Percentiles rank a stretch among this genome's conserved stretches.
phyloP scores from a whole-genome alignment of 495 filamentous ascomycete species.

The Neurospora sp. region DNA sequence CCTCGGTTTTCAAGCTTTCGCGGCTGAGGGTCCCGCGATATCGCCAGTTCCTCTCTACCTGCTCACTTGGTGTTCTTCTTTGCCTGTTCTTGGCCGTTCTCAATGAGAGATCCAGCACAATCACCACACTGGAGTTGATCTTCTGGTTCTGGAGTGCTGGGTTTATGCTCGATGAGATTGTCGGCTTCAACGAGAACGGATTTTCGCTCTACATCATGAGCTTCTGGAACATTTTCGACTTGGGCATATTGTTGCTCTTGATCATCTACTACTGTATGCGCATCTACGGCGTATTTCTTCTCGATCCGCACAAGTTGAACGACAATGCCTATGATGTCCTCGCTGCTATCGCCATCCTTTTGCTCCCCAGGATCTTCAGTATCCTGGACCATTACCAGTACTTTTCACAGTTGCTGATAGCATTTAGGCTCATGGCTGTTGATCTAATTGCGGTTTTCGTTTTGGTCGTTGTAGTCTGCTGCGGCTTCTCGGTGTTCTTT shows the following conservation, averaged over 20 bases:
- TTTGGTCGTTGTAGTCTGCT: constrained; percentile 74
- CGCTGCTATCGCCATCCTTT: constrained; percentile 75
- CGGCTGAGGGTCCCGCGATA: constrained; percentile 83
- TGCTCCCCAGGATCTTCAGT: constrained; percentile 85
- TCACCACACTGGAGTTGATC: constrained; percentile 70
- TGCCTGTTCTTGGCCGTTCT: constrained; percentile 75
- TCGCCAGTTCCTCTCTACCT: constrained; percentile 75
- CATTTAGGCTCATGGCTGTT: constrained; percentile 83
- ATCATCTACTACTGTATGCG: constrained; percentile 83
- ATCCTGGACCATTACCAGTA: constrained; percentile 89
- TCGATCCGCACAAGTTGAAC: constrained; percentile 58
- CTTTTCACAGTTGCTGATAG: constrained; percentile 87
- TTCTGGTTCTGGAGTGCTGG: constrained; percentile 98
- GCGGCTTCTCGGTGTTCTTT: constrained; percentile 91
- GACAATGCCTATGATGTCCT: constrained; percentile 83
- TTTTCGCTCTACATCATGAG: constrained; percentile 93
- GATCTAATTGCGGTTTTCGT: constrained; percentile 77
- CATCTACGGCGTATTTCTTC: constrained; percentile 70
- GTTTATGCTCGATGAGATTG: constrained; percentile 92
- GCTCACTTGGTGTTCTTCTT: constrained; percentile 71
- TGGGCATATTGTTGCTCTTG: constrained; percentile 78
- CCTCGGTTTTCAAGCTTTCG: constrained; percentile 83
- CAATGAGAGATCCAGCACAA: constrained; percentile 54
- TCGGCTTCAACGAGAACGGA: constrained; percentile 86
- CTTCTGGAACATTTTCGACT: constrained; percentile 91